phyloP scores from a whole-genome alignment of 116 monocot species.

The Iris pallida region DNA sequence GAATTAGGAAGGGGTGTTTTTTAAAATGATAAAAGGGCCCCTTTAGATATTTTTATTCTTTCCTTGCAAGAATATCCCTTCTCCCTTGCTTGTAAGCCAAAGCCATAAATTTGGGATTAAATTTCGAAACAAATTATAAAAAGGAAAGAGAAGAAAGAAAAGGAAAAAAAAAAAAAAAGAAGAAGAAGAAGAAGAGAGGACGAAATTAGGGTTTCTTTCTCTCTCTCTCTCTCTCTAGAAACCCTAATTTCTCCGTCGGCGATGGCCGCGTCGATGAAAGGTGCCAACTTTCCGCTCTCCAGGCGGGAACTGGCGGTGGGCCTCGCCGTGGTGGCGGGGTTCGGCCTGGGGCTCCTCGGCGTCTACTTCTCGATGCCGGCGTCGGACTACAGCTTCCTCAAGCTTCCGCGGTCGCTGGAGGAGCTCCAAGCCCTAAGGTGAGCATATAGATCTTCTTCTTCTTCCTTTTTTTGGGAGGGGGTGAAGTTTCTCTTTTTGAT shows the following conservation, averaged over 20 bases:
- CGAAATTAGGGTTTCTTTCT: not conserved
- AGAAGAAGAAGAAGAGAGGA: not conserved
- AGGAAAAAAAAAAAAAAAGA: not conserved
- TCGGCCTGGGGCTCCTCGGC: slow-evolving; percentile 53
- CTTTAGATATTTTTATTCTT: too few species aligned
- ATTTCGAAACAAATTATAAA: not conserved
- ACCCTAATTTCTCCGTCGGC: slow-evolving; percentile 8
- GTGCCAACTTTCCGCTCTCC: slow-evolving; percentile 36
- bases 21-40: too few species aligned
- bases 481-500: not conserved
- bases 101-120: too few species aligned
- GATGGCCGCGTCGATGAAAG: slow-evolving; percentile 20
- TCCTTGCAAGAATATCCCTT: too few species aligned
- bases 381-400: slow-evolving; percentile 94
- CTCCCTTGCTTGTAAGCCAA: too few species aligned
- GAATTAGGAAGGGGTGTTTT: too few species aligned
- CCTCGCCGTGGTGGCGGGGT: slow-evolving; percentile 34
- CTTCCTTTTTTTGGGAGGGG: not conserved
- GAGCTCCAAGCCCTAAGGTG: slow-evolving; percentile 78
- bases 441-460: not conserved
- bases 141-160: not conserved
- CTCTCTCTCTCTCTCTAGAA: slow-evolving; percentile 12
- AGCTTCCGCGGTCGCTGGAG: slow-evolving; percentile 75
- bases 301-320: slow-evolving; percentile 50
- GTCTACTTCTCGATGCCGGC: slow-evolving; percentile 87